Percentiles rank a stretch among this genome's conserved stretches.
Evolutionary conservation across 768 basidiomycete species (phyloP).

Genomic region (Lactifluus piperatus): DNA sequence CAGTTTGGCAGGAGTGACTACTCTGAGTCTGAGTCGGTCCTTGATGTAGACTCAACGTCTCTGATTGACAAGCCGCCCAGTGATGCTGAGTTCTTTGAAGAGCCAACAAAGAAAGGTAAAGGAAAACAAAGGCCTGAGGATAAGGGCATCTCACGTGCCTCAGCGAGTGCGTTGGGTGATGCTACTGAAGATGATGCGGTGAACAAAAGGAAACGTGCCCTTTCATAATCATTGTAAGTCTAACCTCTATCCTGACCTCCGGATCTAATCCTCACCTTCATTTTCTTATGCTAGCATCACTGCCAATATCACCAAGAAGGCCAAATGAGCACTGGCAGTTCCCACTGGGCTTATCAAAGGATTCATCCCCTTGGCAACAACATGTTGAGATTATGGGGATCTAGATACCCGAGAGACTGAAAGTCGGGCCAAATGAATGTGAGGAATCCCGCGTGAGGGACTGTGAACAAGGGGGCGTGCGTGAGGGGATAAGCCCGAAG

Average conservation of each 20-base stretch:
- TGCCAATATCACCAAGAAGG: background rate
- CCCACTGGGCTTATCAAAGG: background rate
- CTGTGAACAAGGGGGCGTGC: too few relatives aligned
- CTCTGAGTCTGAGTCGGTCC: too few relatives aligned
- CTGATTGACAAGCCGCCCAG: background rate
- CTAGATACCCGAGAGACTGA: too few relatives aligned
- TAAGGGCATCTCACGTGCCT: too few relatives aligned
- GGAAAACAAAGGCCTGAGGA: too few relatives aligned
- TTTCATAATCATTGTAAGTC: background rate
- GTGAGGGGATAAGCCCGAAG: too few relatives aligned
- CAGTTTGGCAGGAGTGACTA: background rate
- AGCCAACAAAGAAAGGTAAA: too few relatives aligned
- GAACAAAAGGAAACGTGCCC: background rate
- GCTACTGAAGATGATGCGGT: background rate
- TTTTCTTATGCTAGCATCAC: background rate
- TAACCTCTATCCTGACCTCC: background rate
- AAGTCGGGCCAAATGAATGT: too few relatives aligned
- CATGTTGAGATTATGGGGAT: too few relatives aligned
- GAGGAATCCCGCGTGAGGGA: too few relatives aligned
- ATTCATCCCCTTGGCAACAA: too few relatives aligned
- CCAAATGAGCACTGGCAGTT: background rate
- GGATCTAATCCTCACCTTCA: background rate
- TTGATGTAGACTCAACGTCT: background rate
- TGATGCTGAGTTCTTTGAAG: background rate
- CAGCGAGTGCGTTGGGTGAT: background rate